Evolutionary conservation across 2,329 filamentous ascomycete genomes (phyloP).

Genomic region (Plenodomus tracheiphilus): DNA sequence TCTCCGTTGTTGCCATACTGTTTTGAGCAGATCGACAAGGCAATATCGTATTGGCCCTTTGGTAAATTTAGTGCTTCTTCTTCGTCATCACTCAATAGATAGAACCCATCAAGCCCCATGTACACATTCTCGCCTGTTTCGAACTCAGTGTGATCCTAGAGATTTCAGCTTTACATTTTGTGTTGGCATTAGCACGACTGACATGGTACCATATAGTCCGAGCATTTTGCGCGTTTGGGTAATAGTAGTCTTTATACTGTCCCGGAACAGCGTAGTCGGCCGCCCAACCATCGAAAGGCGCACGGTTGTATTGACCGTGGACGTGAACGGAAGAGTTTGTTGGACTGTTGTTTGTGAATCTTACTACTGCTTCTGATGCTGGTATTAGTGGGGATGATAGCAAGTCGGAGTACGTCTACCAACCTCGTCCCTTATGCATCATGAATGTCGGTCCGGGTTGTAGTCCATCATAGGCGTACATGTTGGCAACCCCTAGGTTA

Average conservation of each 20-base stretch:
- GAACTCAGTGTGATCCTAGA: constrained; percentile 45
- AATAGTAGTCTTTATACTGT: constrained; percentile 66
- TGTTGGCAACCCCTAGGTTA: constrained; percentile 42
- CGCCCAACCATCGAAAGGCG: constrained; percentile 59
- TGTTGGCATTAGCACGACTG: constrained; percentile 39
- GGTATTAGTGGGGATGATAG: constrained; percentile 1
- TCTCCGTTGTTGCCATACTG: constrained; percentile 57
- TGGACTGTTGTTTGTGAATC: constrained; percentile 56
- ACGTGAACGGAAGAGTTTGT: constrained; percentile 56
- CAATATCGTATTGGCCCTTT: constrained; percentile 57
- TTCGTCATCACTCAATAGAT: constrained; percentile 56
- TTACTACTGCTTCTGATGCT: constrained; percentile 54
- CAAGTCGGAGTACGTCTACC: not conserved
- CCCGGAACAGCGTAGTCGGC: constrained; percentile 56
- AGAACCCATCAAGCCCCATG: constrained; percentile 60
- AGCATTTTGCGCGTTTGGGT: constrained; percentile 59
- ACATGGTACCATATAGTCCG: constrained; percentile 62
- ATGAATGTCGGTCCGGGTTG: constrained; percentile 59
- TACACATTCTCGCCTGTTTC: constrained; percentile 60
- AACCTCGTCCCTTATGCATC: constrained; percentile 50
- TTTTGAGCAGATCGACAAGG: constrained; percentile 56
- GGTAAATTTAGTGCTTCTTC: constrained; percentile 57
- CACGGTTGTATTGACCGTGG: constrained; percentile 56
- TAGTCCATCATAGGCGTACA: constrained; percentile 59
- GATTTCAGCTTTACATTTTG: constrained; percentile 1